These are phyloP conservation scores for Volvox carteri DNA, from an alignment of 163 green algal species.

Conservation along the genomic window DNA sequence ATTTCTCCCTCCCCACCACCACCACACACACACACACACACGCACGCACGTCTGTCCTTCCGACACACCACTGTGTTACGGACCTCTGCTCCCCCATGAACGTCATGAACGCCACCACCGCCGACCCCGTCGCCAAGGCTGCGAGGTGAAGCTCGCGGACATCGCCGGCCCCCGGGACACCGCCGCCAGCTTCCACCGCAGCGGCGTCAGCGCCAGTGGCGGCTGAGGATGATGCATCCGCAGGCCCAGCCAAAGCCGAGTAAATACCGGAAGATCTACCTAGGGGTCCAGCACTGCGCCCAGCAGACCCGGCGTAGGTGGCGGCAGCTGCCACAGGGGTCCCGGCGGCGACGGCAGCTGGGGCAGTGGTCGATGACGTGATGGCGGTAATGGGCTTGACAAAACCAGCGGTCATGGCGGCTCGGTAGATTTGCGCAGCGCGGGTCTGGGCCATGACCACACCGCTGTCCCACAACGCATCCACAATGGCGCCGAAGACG, in stretches of 20 bases:
- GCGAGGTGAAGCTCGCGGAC: conserved; percentile 33
- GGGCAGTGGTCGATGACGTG: no score
- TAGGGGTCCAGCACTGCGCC: background rate
- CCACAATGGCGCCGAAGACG: conserved; percentile 67
- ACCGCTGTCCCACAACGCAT: conserved; percentile 77
- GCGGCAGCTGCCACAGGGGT: background rate
- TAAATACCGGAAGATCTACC: background rate
- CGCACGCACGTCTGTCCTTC: no score
- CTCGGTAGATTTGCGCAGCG: conserved; percentile 69
- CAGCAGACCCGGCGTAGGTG: no score
- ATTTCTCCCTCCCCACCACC: no score
- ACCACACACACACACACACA: no score
- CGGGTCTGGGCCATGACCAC: conserved; percentile 63
- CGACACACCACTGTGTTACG: no score
- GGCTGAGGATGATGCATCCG: background rate
- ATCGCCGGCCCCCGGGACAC: background rate
- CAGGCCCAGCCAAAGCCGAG: background rate
- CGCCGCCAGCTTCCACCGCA: background rate
- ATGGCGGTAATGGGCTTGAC: conserved; percentile 62
- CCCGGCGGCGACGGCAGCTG: background rate
- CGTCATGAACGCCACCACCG: conserved; percentile 25
- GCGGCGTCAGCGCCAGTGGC: background rate
- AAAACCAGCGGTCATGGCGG: conserved; percentile 71
- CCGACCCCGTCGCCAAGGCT: conserved; percentile 3
- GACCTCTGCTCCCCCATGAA: conserved; percentile 45